Evolutionary conservation across 2,329 filamentous ascomycete genomes (phyloP), one percentile per base, ranked within the genome.

Genomic region (Colletotrichum abscissum): DNA sequence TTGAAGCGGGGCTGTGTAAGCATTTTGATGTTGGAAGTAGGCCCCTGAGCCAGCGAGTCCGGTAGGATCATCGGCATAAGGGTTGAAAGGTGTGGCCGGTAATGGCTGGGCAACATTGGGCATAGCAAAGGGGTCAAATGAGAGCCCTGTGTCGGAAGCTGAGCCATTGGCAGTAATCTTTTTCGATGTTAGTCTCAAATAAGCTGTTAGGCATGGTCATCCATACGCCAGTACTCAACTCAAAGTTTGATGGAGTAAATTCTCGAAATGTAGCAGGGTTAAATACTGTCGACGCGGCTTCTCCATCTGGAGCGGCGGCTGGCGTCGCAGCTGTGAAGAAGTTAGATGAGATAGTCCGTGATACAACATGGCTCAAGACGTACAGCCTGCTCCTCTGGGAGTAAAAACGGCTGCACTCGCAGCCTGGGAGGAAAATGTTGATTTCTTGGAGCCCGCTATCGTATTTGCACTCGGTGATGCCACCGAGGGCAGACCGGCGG

Each of bases 371-470:
- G 22, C n/a, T 33, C 19, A 6, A 12, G 30, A 70, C 80, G 75
- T 78, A 86, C 86, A 80, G 75, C 85, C 84, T 67, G 85, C 81
- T 73, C 87, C 91, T 78, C 94, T 89, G 42, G 94, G 94, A 22
- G 93, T 97, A 78, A 97, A 97, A 5, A 94, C 92, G 24, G 95
- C 93, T 26, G 96, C 97, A 81, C 90, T 97, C n/a, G 93, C 95
- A 68, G 94, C 93, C 83, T 97, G 95, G 1, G 95, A 94, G 8
- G 95, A 97, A 76, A 98, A 95, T 9, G 92, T 92, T 11, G 92
- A 89, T 78, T 93, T 93, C 82, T 95, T 95, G 1, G 85, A 83
- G 35, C 57, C 28, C 84, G 82, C 56, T 88, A 42, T 49, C 28
- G 52, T 24, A 76, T 72, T 84, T 83, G 54, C 70, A 76, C 63